These are phyloP conservation scores for Chenopodium formosanum DNA, from an alignment of 148 eudicot species.

Conservation along the genomic window DNA sequence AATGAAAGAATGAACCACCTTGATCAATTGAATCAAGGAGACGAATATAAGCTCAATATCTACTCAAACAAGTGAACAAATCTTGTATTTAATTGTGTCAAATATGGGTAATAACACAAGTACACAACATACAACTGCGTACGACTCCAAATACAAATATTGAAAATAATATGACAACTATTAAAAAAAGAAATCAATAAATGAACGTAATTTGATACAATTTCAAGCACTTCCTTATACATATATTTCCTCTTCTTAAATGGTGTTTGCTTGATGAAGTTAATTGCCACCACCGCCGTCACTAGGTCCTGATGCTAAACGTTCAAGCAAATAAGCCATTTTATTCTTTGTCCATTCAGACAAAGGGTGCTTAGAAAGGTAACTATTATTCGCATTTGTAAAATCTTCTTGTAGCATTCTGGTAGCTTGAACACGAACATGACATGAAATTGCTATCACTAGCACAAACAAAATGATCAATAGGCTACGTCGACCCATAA, in stretches of 20 bases:
- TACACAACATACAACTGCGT: too few relatives aligned
- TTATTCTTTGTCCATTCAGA: background rate
- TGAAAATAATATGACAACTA: background rate
- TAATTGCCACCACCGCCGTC: slow-evolving; percentile 12
- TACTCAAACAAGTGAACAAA: too few relatives aligned
- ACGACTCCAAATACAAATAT: too few relatives aligned
- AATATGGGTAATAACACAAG: too few relatives aligned
- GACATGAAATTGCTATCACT: background rate
- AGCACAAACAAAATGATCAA: background rate
- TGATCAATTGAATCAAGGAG: too few relatives aligned
- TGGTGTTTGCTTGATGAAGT: background rate
- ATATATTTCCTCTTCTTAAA: background rate
- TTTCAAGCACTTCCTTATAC: background rate
- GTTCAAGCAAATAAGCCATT: slow-evolving; percentile 2
- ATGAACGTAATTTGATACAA: background rate
- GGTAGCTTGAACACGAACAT: background rate
- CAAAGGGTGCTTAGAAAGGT: background rate
- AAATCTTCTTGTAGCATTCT: slow-evolving; percentile 13
- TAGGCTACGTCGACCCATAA: background rate
- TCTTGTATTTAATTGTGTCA: too few relatives aligned
- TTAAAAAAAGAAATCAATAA: background rate
- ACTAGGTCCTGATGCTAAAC: slow-evolving; percentile 10
- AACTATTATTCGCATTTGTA: background rate
- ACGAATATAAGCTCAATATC: too few relatives aligned
- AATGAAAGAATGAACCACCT: too few relatives aligned